phyloP scores from a whole-genome alignment of 2,329 filamentous ascomycete genomes.

The Bipolaris zeicola region DNA sequence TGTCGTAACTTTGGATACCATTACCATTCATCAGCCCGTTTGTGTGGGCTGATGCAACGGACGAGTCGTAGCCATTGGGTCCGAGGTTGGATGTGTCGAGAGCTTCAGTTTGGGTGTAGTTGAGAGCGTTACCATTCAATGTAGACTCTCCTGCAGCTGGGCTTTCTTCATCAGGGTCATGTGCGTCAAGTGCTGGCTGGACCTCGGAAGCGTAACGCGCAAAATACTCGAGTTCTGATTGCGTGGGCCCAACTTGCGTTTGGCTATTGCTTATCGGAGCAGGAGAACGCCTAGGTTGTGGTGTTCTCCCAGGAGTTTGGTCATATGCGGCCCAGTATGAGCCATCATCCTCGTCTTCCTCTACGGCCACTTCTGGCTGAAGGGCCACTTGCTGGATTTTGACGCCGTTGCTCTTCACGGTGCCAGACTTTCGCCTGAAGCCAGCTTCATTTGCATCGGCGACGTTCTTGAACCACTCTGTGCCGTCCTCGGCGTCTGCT shows the following conservation, averaged over 20 bases:
- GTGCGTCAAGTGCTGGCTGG: constrained; percentile 78
- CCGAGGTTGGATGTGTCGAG: constrained; percentile 47
- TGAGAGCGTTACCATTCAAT: constrained; percentile 59
- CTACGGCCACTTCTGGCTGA: constrained; percentile 22
- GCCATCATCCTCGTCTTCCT: constrained; percentile 68
- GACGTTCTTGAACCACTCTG: constrained; percentile 63
- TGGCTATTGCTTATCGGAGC: constrained; percentile 56
- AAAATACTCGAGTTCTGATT: constrained; percentile 73
- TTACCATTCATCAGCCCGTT: constrained; percentile 9
- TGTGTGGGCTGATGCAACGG: constrained; percentile 33
- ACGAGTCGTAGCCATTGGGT: constrained; percentile 39
- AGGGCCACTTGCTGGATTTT: constrained; percentile 14
- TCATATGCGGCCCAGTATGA: constrained; percentile 85
- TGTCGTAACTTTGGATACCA: constrained; percentile 17
- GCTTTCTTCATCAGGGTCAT: constrained; percentile 75
- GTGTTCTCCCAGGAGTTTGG: constrained; percentile 60
- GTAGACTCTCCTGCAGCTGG: constrained; percentile 57
- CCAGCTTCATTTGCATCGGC: constrained; percentile 64
- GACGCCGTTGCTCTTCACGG: constrained; percentile 26
- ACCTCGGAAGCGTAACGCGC: constrained; percentile 75
- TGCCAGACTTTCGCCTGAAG: constrained; percentile 34
- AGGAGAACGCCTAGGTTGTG: constrained; percentile 62
- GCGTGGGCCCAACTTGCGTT: constrained; percentile 43
- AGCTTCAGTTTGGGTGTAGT: constrained; percentile 51
- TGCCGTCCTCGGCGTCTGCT: constrained; percentile 61